Conservation (phyloP, 768 basidiomycete genomes). For the Mrakia hoshinonis region DNA sequence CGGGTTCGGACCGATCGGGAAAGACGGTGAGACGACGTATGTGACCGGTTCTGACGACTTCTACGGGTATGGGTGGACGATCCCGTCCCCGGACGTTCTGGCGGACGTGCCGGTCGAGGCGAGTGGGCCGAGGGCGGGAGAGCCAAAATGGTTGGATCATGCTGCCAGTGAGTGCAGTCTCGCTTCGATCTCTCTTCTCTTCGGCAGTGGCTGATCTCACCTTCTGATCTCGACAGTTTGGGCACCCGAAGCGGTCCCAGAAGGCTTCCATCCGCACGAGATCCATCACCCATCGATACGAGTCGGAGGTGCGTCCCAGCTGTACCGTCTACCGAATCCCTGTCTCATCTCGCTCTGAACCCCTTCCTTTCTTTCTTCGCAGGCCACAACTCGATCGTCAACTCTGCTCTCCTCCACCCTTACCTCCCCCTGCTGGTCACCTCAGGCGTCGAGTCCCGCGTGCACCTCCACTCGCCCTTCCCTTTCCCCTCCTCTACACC, state of each 20-base stretch:
- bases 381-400: conserved; percentile 12
- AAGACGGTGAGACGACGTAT: neutral
- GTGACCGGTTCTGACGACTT: neutral
- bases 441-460: conserved; percentile 2
- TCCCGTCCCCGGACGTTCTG: neutral
- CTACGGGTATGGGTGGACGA: conserved; percentile 12
- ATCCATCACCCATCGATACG: neutral
- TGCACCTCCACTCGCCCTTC: neutral
- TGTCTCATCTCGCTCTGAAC: neutral
- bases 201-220: neutral
- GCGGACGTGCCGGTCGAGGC: neutral
- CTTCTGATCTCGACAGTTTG: neutral
- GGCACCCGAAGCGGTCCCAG: neutral
- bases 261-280: neutral
- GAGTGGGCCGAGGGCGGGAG: neutral
- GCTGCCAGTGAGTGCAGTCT: neutral
- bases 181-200: neutral
- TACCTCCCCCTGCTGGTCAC: conserved; percentile 2
- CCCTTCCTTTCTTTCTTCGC: neutral
- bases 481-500: neutral
- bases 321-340: neutral
- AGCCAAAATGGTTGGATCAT: neutral
- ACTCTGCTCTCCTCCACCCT: conserved; percentile 6
- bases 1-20: neutral
- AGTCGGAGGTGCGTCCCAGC: neutral